Base-by-base conservation (phyloP, 2,329 filamentous ascomycete species). In the Sporothrix pallida region DNA sequence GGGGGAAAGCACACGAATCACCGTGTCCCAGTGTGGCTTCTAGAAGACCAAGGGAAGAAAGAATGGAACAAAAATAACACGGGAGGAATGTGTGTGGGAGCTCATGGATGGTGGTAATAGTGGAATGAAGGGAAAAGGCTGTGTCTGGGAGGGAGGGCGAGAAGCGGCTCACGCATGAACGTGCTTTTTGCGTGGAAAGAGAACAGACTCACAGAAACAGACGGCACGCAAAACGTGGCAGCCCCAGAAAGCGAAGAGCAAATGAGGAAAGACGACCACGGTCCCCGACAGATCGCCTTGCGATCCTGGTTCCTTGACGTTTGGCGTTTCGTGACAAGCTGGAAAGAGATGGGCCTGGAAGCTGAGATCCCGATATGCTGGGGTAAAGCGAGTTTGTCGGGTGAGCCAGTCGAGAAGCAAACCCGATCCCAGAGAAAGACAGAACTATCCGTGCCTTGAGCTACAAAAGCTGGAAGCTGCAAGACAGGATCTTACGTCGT, bases 261-360 rank as follows among this genome's bases (percentile, higher is more conserved):
- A 26, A n/a, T 31, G 4, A 56, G 10, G 37, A 23, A 20, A 12
- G 17, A 58, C 54, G 46, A 26, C 23, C 56, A 56, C 44, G 37
- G 20, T 48, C 31, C 48, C 69, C 9, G 62, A 62, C 71, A 54
- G 73, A 75, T 75, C 72, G 68, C 54, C 67, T 63, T 74, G 63
- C 58, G 68, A 76, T 76, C 75, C 76, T 72, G 75, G 73, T 74
- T 73, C 73, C 73, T 72, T 63, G 62, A 77, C 74, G 72, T 76
- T 77, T 67, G 73, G 68, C 70, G 76, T 75, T 71, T 80, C 80
- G 73, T 54, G 70, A 44, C 23, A 69, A 17, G 20, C 26, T n/a
- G 20, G 67, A 31, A 63, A 20, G 48, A 37, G 44, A 48, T 2
- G 44, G 31, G 10, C 10, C 9, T 23, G 58, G 54, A 23, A 52